phyloP scores from a whole-genome alignment of 192 early-diverging fungal genomes.

The Entrophospora sp. region DNA sequence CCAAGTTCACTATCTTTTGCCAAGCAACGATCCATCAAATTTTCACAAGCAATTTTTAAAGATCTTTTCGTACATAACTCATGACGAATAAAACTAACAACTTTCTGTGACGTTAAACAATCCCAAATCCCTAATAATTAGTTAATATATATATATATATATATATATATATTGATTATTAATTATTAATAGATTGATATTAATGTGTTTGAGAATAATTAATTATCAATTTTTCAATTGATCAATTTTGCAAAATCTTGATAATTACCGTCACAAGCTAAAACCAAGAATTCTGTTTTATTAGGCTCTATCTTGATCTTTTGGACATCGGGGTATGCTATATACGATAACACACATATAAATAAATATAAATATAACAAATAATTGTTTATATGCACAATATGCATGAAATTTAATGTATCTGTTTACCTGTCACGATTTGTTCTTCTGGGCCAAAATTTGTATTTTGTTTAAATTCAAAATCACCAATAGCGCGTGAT shows the following conservation, averaged over 20 bases:
- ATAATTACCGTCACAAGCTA: slow-evolving; percentile 91
- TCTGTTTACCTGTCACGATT: slow-evolving; percentile 69
- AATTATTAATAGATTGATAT: no score
- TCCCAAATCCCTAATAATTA: slow-evolving; percentile 88
- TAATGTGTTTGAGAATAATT: no score
- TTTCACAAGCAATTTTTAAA: slow-evolving; percentile 70
- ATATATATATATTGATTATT: no score
- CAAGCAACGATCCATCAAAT: slow-evolving; percentile 87
- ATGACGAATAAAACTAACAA: slow-evolving; percentile 75
- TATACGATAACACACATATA: not conserved
- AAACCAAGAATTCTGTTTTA: slow-evolving; percentile 85
- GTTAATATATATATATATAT: not conserved
- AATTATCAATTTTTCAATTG: no score
- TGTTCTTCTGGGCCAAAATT: slow-evolving; percentile 76
- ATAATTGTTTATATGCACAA: not conserved
- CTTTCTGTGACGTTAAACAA: slow-evolving; percentile 85
- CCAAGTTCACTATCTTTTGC: slow-evolving; percentile 81
- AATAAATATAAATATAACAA: not conserved
- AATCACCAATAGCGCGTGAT: slow-evolving; percentile 95
- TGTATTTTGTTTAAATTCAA: slow-evolving; percentile 93
- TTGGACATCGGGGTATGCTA: slow-evolving; percentile 76
- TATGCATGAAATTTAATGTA: not conserved
- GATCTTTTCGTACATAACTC: slow-evolving; percentile 9
- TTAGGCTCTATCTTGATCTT: slow-evolving; percentile 46
- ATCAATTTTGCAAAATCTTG: no score